Conservation (phyloP, 2,329 filamentous ascomycete species). For the Clonostachys rosea region DNA sequence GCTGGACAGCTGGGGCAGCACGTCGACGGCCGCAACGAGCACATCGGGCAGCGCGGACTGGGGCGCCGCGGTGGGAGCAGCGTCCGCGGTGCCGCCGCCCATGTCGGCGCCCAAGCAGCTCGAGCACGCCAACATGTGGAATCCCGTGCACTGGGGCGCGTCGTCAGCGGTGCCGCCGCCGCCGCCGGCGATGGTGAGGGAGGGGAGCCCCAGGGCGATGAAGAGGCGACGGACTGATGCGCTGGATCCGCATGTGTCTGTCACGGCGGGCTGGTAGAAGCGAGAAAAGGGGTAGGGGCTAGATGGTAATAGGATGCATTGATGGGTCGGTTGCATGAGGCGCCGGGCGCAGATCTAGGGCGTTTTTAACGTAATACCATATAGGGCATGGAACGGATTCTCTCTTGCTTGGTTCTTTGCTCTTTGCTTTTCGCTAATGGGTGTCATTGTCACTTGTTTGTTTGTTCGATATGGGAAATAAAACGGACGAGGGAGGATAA, state of each 20-base stretch:
- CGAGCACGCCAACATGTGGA: slow-evolving; percentile 26
- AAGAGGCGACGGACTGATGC: slow-evolving; percentile 27
- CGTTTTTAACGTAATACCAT: too few species aligned
- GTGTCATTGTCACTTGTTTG: too few species aligned
- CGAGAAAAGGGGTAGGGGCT: background rate
- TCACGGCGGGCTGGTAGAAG: slow-evolving; percentile 22
- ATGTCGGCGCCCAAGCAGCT: slow-evolving; percentile 14
- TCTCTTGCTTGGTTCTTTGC: too few species aligned
- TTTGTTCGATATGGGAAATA: too few species aligned
- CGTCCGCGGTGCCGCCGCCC: background rate
- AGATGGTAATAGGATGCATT: background rate
- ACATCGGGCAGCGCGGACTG: slow-evolving; percentile 19
- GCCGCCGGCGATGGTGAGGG: slow-evolving; percentile 11
- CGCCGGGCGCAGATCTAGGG: too few species aligned
- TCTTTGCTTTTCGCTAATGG: too few species aligned
- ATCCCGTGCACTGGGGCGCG: slow-evolving; percentile 2
- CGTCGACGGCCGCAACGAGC: slow-evolving; percentile 10
- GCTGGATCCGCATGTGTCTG: slow-evolving; percentile 22
- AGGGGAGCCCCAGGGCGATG: slow-evolving; percentile 26
- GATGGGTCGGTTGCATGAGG: background rate
- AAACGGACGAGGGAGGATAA: too few species aligned
- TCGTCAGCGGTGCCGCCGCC: slow-evolving; percentile 3
- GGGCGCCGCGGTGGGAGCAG: slow-evolving; percentile 3
- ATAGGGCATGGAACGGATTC: too few species aligned
- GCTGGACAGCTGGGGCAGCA: slow-evolving; percentile 24